Percentiles rank a stretch among this genome's conserved stretches.
phyloP scores from a whole-genome alignment of 306 rosid genomes.

The Casuarina cunninghamiana region DNA sequence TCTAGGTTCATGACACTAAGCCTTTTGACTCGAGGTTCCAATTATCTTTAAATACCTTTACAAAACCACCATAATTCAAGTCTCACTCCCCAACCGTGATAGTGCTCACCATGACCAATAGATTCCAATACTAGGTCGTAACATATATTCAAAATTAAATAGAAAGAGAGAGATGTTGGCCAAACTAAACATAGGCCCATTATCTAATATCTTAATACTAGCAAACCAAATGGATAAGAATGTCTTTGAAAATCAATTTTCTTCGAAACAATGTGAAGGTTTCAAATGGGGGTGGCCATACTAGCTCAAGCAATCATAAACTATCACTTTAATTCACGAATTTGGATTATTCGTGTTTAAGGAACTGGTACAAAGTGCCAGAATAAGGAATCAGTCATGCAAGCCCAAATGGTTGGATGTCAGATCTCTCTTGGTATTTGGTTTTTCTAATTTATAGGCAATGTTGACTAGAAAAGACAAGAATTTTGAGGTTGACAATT shows the following conservation, averaged over 20 bases:
- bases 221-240: slow-evolving; percentile 36
- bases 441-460: neutral
- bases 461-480: no score
- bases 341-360: neutral
- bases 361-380: neutral
- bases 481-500: neutral
- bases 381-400: neutral
- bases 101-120: no score
- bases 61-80: no score
- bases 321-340: neutral
- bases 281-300: neutral
- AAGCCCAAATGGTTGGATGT: neutral
- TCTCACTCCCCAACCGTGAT: no score
- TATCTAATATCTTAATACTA: no score
- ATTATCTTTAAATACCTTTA: no score
- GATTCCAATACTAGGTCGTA: no score
- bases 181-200: no score
- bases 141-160: no score
- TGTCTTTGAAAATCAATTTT: neutral
- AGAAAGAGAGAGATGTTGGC: no score
- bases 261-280: neutral
- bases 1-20: no score
- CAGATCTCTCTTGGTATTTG: neutral
- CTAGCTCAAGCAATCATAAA: neutral
- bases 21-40: no score